Evolutionary conservation across 2,329 filamentous ascomycete species (phyloP), one percentile per base, ranked within the genome.

Genomic region (Fusarium sp.): DNA sequence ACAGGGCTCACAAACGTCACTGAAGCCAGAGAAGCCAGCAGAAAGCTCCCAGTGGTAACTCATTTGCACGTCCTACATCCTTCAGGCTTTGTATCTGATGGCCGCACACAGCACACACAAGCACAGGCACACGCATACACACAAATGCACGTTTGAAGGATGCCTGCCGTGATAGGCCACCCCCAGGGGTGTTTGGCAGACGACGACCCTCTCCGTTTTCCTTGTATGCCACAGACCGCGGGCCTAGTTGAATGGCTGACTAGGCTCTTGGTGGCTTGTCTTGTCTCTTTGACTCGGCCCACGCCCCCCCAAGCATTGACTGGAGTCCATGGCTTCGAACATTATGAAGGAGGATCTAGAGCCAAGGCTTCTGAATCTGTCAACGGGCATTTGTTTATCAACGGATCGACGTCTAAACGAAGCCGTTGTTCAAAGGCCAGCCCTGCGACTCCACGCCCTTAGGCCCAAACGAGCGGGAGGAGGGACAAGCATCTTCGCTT

Each of bases 61-160:
- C 58, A 57, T 69, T 69, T 69, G 63, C 56, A 35, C 61, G 23
- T 47, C 53, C 38, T 49, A 46, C 43, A 38, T 35, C 44, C 48
- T 55, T 37, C 38, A 52, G 48, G 35, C 49, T 57, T 57, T 61
- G 63, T 59, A 65, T 61, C 50, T 59, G 49, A 57, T 54, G 53
- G 62, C 61, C 48, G 39, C 52, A 65, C 57, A 66, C 46, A 42
- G 49, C 56, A 55, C 45, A 53, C 53, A 64, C 55, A 63, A 56
- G 66, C 63, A 67, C 63, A 66, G 46, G 69, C 61, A 62, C 54
- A 67, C 58, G 63, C 50, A 66, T 53, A 58, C 52, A 58, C 50
- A 61, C 54, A 62, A 64, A 67, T 56, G 47, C 49, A 65, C 61
- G 50, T 49, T 41, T 56, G 48, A 43, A 59, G 52, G 59, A 53